Evolutionary conservation across 495 filamentous ascomycete genomes (phyloP).

Genomic region (Pyronema domesticum): DNA sequence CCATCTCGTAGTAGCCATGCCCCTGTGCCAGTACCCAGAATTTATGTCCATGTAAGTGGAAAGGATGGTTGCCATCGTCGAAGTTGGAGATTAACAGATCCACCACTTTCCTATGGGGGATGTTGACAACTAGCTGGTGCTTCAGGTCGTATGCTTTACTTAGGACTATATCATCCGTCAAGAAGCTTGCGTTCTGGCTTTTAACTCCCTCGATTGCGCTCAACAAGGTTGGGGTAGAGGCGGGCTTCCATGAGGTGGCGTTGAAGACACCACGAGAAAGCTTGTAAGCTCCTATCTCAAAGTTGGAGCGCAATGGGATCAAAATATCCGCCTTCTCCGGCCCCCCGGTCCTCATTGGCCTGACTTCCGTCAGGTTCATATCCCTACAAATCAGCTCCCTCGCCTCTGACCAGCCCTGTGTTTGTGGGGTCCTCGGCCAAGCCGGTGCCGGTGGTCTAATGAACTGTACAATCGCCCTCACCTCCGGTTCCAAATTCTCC

Average conservation of each 20-base stretch:
- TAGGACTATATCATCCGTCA: constrained; percentile 31
- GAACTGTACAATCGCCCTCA: constrained; percentile 38
- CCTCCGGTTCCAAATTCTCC: constrained; percentile 32
- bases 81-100: constrained; percentile 49
- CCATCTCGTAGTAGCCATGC: constrained; percentile 31
- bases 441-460: constrained; percentile 23
- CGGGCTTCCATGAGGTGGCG: constrained; percentile 34
- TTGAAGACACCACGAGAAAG: constrained; percentile 40
- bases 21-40: constrained; percentile 42
- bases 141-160: constrained; percentile 32
- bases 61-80: constrained; percentile 43
- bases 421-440: constrained; percentile 23
- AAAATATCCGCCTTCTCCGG: constrained; percentile 27
- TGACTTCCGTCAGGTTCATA: constrained; percentile 24
- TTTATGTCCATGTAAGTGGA: constrained; percentile 47
- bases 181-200: constrained; percentile 32
- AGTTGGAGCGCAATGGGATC: constrained; percentile 34
- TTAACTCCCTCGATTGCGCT: constrained; percentile 32
- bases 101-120: constrained; percentile 31
- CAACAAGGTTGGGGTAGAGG: constrained; percentile 28
- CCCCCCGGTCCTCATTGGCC: constrained; percentile 16
- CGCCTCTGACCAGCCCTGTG: constrained; percentile 10
- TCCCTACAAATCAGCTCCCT: constrained; percentile 17
- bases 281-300: constrained; percentile 38
- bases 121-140: constrained; percentile 30